Evolutionary conservation across 1,139 yeast genomes (phyloP).

Genomic region (Taphrina communis): DNA sequence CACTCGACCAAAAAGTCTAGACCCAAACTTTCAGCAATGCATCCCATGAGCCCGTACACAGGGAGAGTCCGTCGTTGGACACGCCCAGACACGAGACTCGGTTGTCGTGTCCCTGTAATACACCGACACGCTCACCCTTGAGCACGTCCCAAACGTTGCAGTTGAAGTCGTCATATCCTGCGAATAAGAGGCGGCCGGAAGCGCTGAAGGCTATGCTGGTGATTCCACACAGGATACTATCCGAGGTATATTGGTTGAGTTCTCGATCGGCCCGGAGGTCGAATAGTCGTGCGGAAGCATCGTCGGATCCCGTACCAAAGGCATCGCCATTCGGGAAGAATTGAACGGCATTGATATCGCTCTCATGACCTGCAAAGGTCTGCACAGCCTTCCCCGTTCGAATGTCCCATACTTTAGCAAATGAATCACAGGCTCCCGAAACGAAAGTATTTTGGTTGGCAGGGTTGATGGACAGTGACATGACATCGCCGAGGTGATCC

Average conservation of each 20-base stretch:
- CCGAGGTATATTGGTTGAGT: slow-evolving; percentile 60
- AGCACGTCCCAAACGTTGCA: slow-evolving; percentile 71
- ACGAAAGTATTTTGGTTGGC: slow-evolving; percentile 57
- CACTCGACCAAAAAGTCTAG: background rate
- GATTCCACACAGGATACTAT: slow-evolving; percentile 53
- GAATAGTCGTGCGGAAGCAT: slow-evolving; percentile 71
- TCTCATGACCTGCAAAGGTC: slow-evolving; percentile 63
- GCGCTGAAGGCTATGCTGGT: slow-evolving; percentile 73
- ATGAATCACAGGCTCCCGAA: slow-evolving; percentile 79
- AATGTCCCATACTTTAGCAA: slow-evolving; percentile 73
- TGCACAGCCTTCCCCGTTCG: slow-evolving; percentile 63
- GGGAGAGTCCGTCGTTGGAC: slow-evolving; percentile 70
- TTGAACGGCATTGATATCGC: slow-evolving; percentile 70
- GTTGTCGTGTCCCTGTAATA: slow-evolving; percentile 64
- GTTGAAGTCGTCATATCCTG: slow-evolving; percentile 70
- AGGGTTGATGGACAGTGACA: slow-evolving; percentile 58
- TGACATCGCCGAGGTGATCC: slow-evolving; percentile 83
- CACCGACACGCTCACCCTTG: slow-evolving; percentile 68
- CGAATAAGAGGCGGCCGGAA: slow-evolving; percentile 76
- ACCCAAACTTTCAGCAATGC: slow-evolving; percentile 46
- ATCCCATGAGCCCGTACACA: slow-evolving; percentile 54
- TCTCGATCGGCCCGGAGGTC: slow-evolving; percentile 82
- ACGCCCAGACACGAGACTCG: slow-evolving; percentile 68
- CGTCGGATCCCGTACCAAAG: slow-evolving; percentile 73
- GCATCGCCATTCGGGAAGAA: slow-evolving; percentile 73